phyloP scores from a whole-genome alignment of 208 protist genomes.

The Porcisia deanei region DNA sequence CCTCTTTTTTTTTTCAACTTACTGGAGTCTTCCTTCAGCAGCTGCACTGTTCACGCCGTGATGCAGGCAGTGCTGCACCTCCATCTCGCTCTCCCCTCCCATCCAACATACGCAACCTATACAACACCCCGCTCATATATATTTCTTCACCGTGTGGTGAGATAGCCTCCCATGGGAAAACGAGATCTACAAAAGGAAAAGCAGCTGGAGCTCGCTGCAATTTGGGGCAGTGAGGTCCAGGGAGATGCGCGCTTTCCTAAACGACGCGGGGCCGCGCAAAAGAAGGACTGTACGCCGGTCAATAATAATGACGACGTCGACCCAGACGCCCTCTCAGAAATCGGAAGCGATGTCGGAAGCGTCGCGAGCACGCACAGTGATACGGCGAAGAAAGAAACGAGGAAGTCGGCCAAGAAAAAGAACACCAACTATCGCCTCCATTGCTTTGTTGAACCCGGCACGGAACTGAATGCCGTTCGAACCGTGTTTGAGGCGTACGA shows the following conservation, averaged over 20 bases:
- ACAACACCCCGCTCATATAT: neutral
- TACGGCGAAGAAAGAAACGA: slow-evolving; percentile 24
- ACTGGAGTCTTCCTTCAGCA: slow-evolving; percentile 1
- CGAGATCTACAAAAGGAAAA: slow-evolving; percentile 86
- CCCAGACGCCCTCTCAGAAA: slow-evolving; percentile 43
- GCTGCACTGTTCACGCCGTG: neutral
- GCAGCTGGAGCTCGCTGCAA: slow-evolving; percentile 82
- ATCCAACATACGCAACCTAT: neutral
- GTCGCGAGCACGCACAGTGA: slow-evolving; percentile 32
- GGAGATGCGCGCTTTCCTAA: slow-evolving; percentile 72
- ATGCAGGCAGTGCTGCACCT: neutral
- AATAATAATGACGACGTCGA: slow-evolving; percentile 32
- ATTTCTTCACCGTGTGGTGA: too few species aligned
- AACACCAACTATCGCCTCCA: slow-evolving; percentile 70
- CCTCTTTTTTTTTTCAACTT: slow-evolving; percentile 10
- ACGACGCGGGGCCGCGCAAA: slow-evolving; percentile 43
- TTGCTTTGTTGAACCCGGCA: slow-evolving; percentile 90
- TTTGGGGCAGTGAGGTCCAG: slow-evolving; percentile 85
- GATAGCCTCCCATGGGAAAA: slow-evolving; percentile 45
- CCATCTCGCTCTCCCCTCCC: neutral
- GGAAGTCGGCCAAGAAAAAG: slow-evolving; percentile 34
- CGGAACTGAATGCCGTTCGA: slow-evolving; percentile 77
- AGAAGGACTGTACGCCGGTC: slow-evolving; percentile 22
- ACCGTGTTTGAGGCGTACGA: slow-evolving; percentile 86
- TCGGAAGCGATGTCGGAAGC: slow-evolving; percentile 44